Conservation (phyloP, 257 asterid species). For the Ballota nigra region DNA sequence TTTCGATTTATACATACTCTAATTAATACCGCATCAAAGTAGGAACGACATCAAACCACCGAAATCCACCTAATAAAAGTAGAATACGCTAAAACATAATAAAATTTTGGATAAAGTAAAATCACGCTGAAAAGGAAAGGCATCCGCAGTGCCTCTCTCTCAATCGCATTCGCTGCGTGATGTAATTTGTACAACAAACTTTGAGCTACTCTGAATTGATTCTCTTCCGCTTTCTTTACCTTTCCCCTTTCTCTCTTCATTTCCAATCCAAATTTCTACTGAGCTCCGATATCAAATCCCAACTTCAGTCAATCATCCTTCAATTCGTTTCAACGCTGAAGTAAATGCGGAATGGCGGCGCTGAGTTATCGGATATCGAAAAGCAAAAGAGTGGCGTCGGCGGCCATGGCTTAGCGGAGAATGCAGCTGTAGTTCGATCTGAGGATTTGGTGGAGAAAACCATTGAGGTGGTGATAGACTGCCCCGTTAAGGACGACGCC, state of each 20-base stretch:
- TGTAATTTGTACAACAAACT: conserved; percentile 30
- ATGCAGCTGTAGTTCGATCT: conserved; percentile 22
- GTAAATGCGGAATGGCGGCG: conserved; percentile 36
- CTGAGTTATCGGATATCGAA: conserved; percentile 30
- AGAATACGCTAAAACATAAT: no score
- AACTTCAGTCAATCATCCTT: background rate
- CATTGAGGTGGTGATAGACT: conserved; percentile 34
- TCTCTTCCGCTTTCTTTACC: background rate
- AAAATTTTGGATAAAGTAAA: background rate
- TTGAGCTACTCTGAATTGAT: conserved; percentile 32
- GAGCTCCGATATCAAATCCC: background rate
- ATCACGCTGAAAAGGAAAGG: background rate
- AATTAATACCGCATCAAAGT: no score
- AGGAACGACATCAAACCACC: no score
- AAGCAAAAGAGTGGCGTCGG: conserved; percentile 23
- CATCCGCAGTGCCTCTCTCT: background rate
- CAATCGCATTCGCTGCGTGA: no score
- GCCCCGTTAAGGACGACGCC: conserved; percentile 27
- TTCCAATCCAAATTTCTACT: background rate
- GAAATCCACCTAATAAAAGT: no score
- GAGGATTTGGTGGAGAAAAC: conserved; percentile 30
- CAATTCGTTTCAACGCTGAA: conserved; percentile 11
- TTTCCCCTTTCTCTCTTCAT: background rate
- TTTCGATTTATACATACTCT: no score
- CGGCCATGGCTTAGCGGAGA: conserved; percentile 4